Conservation (phyloP, 1,284 basidiomycete species). For the Psilocybe mexicana region DNA sequence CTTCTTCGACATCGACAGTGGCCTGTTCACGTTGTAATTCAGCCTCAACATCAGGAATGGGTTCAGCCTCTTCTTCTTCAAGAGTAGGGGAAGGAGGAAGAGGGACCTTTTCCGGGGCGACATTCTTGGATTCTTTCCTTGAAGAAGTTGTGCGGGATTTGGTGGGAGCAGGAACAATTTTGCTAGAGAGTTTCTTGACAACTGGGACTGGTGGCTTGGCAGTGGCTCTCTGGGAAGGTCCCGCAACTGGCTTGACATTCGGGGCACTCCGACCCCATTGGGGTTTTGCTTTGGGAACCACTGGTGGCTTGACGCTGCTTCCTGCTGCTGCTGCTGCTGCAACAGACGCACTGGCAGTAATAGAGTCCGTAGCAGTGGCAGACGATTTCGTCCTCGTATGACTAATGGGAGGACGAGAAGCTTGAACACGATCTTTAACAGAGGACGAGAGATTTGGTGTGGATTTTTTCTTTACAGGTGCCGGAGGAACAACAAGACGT, state of each 20-base stretch:
- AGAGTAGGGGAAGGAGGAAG: conserved; percentile 27
- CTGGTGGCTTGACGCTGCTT: conserved; percentile 10
- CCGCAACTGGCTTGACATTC: conserved; percentile 16
- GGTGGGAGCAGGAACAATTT: not conserved
- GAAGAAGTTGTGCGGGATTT: not conserved
- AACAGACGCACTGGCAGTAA: conserved; percentile 2
- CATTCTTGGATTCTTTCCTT: conserved; percentile 1
- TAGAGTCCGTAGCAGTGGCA: conserved; percentile 5
- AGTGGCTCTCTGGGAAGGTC: conserved; percentile 16
- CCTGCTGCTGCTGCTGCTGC: conserved; percentile 2
- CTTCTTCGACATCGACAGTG: not conserved
- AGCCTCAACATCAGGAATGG: not conserved
- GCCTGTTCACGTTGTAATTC: too few species aligned
- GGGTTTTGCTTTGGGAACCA: conserved; percentile 21
- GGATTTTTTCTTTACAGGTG: conserved; percentile 21
- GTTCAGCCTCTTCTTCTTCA: not conserved
- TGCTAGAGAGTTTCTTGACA: conserved; percentile 20
- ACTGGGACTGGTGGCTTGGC: conserved; percentile 8
- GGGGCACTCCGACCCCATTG: conserved; percentile 22
- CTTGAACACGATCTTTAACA: conserved; percentile 9
- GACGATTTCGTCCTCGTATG: conserved; percentile 17
- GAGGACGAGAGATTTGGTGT: conserved; percentile 6
- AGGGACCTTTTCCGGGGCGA: conserved; percentile 24
- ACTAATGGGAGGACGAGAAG: conserved; percentile 1
- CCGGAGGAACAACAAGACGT: conserved; percentile 14